phyloP scores from a whole-genome alignment of 345 rosid species.

The Lumnitzera littorea region DNA sequence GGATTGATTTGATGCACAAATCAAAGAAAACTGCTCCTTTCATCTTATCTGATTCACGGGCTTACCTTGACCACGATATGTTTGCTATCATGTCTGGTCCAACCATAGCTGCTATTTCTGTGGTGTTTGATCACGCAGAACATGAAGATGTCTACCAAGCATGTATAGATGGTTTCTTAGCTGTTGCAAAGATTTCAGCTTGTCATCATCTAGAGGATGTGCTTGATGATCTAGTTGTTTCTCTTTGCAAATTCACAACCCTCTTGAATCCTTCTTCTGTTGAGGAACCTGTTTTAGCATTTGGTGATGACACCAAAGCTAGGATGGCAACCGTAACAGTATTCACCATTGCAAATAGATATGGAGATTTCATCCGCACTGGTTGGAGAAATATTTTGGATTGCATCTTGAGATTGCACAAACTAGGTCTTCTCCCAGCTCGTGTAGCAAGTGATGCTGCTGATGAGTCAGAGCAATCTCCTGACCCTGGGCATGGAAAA shows the following conservation, averaged over 20 bases:
- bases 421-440: slow-evolving; percentile 97
- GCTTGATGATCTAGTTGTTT: slow-evolving; percentile 89
- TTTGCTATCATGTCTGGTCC: slow-evolving; percentile 99
- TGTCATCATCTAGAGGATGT: slow-evolving; percentile 99
- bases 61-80: slow-evolving; percentile 96
- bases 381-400: slow-evolving; percentile 99
- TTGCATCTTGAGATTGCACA: slow-evolving; percentile 90
- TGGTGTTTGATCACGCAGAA: slow-evolving; percentile 97
- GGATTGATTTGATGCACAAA: slow-evolving; percentile 98
- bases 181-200: slow-evolving; percentile 93
- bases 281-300: slow-evolving; percentile 93
- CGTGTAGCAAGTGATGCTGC: slow-evolving; percentile 97
- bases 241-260: slow-evolving; percentile 92
- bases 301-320: slow-evolving; percentile 93
- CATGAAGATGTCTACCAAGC: slow-evolving; percentile 92
- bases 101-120: slow-evolving; percentile 96
- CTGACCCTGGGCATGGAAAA: slow-evolving; percentile 81
- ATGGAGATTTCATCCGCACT: slow-evolving; percentile 86
- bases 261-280: slow-evolving; percentile 76
- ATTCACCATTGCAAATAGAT: slow-evolving; percentile 93
- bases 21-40: slow-evolving; percentile 87
- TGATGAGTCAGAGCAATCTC: slow-evolving; percentile 81
- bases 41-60: slow-evolving; percentile 66
- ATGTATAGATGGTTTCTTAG: slow-evolving; percentile 95
- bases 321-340: slow-evolving; percentile 95